Base-by-base conservation (phyloP, 352 stramenopile genomes). In the Phytophthora idaei region DNA sequence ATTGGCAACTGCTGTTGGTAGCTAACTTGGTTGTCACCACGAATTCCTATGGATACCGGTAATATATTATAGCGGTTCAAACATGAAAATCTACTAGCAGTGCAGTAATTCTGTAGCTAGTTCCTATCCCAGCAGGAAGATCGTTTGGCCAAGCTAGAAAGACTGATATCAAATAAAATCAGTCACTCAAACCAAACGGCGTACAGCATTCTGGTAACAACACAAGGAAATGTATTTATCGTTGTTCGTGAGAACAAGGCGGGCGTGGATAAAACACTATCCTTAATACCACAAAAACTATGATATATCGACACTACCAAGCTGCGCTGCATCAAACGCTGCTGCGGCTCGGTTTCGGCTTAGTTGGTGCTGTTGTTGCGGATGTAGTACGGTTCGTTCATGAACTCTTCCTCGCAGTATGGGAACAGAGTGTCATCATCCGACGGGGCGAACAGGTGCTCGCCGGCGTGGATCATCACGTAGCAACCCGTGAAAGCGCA, bases 391-490 rank as follows among this genome's bases (percentile, higher is more conserved):
- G 75, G 48, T 27, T 70, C 49, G 56, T 77, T 36, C 65, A 85
- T 69, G 64, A 69, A 83, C 63, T 83, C 68, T 7, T 67, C 67
- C 14, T 77, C 48, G 67, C 83, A 91, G 71, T 86, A 91, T 29
- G 74, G 72, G 68, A 91, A 91, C 27, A 67, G 52, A 11, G 67
- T 67, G 12, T 74, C 55, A 21, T 80, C 70, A 21, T 69, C 49
- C 28, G 54, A 57, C 14, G 81, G 78, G 32, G 68, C 75, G 61
- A 87, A 85, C 17, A 89, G 69, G 44, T 76, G 60, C 73, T 87
- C 73, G 64, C 79, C 79, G 15, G 76, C 71, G 52, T 71, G 72
- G 74, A 80, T 80, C 56, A 77, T 76, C 10, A 85, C 78, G 63
- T 89, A 90, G 53, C 68, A 71, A 10, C 78, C 81, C 42, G 82